Evolutionary conservation across 768 basidiomycete genomes (phyloP).

Genomic region (Boletus vinaceobasis): DNA sequence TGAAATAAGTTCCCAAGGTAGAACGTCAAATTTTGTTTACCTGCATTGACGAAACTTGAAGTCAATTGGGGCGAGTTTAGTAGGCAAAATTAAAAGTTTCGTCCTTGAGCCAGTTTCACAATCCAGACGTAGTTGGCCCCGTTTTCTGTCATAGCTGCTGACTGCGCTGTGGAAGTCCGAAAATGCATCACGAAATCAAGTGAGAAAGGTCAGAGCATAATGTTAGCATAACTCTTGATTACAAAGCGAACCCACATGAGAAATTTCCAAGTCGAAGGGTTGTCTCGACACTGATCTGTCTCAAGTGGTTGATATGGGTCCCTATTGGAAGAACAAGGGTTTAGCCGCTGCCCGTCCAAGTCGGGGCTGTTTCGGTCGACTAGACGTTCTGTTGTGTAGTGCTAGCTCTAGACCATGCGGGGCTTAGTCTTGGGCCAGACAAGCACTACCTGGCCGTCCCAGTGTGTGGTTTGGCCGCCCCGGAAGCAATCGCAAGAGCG

Average conservation of each 20-base stretch:
- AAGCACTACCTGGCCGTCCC: no score
- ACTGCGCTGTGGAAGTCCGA: neutral
- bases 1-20: neutral
- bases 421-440: neutral
- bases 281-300: no score
- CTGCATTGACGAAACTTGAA: neutral
- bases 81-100: neutral
- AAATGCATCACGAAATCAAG: neutral
- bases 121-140: neutral
- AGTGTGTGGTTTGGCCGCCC: neutral
- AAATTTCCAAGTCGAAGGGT: no score
- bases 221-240: no score
- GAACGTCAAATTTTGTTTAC: neutral
- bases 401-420: neutral
- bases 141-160: no score
- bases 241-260: no score
- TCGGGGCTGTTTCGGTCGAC: neutral
- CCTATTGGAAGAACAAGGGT: neutral
- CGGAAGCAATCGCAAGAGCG: neutral
- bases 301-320: no score
- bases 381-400: neutral
- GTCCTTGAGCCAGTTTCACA: neutral
- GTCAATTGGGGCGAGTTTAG: neutral
- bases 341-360: neutral
- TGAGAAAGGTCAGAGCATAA: neutral